Evolutionary conservation across 2,329 filamentous ascomycete species (phyloP).

Genomic region (Piedraia hortae): DNA sequence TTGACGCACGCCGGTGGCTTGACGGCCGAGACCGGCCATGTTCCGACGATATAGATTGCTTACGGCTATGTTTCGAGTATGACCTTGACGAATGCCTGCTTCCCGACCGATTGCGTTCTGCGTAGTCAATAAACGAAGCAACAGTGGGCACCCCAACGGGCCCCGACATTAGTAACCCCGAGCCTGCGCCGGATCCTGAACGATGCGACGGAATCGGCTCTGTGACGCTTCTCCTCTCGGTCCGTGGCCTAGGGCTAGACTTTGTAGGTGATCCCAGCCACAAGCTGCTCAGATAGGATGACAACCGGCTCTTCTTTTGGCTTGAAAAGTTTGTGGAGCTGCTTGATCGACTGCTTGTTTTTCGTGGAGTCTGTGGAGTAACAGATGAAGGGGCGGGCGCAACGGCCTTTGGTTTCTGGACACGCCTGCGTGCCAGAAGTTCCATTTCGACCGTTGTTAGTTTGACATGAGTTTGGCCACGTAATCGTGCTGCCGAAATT

Average conservation of each 20-base stretch:
- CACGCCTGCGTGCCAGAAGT: slow-evolving; percentile 31
- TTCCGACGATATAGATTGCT: slow-evolving; percentile 11
- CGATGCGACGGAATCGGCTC: slow-evolving; percentile 4
- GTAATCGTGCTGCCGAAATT: slow-evolving; percentile 49
- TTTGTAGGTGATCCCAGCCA: slow-evolving; percentile 11
- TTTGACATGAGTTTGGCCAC: slow-evolving; percentile 52
- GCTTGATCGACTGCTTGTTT: slow-evolving; percentile 11
- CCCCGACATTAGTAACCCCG: slow-evolving; percentile 21
- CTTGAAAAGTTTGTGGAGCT: slow-evolving; percentile 13
- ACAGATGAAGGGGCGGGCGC: too few species aligned
- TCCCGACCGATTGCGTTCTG: slow-evolving; percentile 1
- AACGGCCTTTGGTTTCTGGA: slow-evolving; percentile 7
- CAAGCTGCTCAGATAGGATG: slow-evolving; percentile 8
- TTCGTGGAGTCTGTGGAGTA: too few species aligned
- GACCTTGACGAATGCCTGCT: slow-evolving; percentile 5
- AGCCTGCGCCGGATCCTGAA: slow-evolving; percentile 5
- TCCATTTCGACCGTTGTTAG: slow-evolving; percentile 56
- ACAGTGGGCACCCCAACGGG: slow-evolving; percentile 22
- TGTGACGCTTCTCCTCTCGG: slow-evolving; percentile 7
- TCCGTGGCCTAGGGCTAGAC: slow-evolving; percentile 11
- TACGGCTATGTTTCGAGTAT: slow-evolving; percentile 8
- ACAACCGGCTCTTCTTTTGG: slow-evolving; percentile 12
- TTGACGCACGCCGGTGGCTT: too few species aligned
- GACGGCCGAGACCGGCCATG: too few species aligned
- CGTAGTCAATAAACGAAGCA: slow-evolving; percentile 10